These are phyloP conservation scores for Anisogramma anomala DNA, from an alignment of 2,329 filamentous ascomycete genomes.

Conservation along the genomic window DNA sequence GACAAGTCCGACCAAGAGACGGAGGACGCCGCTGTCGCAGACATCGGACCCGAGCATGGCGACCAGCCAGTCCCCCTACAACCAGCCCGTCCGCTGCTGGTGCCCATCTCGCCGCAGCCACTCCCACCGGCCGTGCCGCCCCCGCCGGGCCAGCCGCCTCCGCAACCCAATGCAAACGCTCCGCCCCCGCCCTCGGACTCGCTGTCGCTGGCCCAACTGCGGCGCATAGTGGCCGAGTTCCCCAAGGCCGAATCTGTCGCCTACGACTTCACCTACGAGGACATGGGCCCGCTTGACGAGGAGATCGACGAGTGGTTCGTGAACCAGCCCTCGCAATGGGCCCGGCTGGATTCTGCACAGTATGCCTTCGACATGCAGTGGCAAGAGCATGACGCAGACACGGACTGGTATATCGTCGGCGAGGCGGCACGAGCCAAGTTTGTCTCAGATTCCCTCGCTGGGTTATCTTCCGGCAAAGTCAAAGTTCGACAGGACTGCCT, in stretches of 20 bases:
- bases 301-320: conserved; percentile 98
- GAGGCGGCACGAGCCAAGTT: conserved; percentile 46
- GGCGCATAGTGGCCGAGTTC: conserved; percentile 62
- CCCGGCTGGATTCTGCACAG: conserved; percentile 64
- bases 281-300: conserved; percentile 63
- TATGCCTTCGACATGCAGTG: conserved; percentile 68
- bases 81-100: conserved; percentile 19
- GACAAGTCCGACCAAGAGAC: conserved; percentile 7
- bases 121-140: conserved; percentile 13
- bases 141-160: conserved; percentile 18
- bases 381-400: conserved; percentile 40
- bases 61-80: conserved; percentile 3
- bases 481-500: conserved; percentile 41
- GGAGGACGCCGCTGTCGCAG: conserved; percentile 3
- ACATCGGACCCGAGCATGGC: conserved; percentile 3
- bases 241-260: conserved; percentile 56
- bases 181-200: conserved; percentile 46
- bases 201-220: conserved; percentile 62
- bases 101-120: conserved; percentile 21
- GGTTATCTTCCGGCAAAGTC: conserved; percentile 30
- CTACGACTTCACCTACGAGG: conserved; percentile 78
- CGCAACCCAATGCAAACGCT: conserved; percentile 14
- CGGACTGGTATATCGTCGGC: conserved; percentile 55
- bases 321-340: conserved; percentile 77
- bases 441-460: conserved; percentile 39